Conservation (phyloP, 2,329 filamentous ascomycete species). For the Neofusicoccum laricinum region DNA sequence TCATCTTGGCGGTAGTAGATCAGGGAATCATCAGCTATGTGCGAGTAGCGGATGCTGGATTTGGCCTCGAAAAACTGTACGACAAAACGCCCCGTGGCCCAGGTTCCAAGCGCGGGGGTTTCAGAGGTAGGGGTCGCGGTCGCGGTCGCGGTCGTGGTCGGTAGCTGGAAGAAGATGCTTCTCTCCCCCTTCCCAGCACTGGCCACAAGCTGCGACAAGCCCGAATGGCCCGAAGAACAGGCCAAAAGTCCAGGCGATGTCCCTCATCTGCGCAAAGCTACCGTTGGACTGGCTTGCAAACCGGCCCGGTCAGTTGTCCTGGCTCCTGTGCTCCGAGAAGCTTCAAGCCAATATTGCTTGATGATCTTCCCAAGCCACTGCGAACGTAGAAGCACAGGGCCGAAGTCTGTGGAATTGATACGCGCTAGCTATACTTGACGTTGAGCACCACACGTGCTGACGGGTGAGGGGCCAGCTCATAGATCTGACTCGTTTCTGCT, state of each 20-base stretch:
- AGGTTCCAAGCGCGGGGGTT: constrained; percentile 37
- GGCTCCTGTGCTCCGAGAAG: too few relatives aligned
- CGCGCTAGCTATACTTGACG: too few relatives aligned
- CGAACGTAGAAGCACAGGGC: too few relatives aligned
- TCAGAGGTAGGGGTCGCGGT: constrained; percentile 31
- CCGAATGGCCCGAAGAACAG: background rate
- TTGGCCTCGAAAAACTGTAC: constrained; percentile 66
- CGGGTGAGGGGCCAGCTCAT: too few relatives aligned
- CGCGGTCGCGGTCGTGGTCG: constrained; percentile 33
- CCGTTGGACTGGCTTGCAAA: too few relatives aligned
- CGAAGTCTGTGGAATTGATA: too few relatives aligned
- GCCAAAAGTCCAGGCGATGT: too few relatives aligned
- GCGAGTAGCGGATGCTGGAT: constrained; percentile 74
- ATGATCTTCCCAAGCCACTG: too few relatives aligned
- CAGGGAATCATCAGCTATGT: constrained; percentile 87
- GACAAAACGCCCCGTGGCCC: constrained; percentile 46
- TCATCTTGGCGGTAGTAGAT: constrained; percentile 84
- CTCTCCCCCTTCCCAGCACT: background rate
- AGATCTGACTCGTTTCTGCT: too few relatives aligned
- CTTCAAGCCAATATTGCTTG: too few relatives aligned
- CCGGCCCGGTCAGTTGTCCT: too few relatives aligned
- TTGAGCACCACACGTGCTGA: too few relatives aligned
- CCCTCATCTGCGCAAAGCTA: background rate
- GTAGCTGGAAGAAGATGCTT: background rate
- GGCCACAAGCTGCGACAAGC: background rate